Conservation (phyloP, 352 stramenopile genomes). For the Globisporangium apiculatum region DNA sequence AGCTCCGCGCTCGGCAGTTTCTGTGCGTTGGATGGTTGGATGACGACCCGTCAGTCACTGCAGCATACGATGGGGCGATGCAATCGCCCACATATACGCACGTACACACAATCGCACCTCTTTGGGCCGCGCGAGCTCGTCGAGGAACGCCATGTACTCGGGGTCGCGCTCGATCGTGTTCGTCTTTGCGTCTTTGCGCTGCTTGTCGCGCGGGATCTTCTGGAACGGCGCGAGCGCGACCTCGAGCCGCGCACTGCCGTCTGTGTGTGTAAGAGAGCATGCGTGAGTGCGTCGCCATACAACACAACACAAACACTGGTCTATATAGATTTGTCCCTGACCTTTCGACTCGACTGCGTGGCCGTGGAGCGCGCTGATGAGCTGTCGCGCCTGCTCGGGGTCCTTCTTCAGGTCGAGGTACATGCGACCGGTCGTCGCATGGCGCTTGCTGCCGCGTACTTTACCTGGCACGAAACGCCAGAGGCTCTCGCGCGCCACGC, state of each 20-base stretch:
- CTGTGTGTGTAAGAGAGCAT: not conserved
- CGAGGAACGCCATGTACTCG: constrained; percentile 68
- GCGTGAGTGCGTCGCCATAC: not conserved
- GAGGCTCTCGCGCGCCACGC: constrained; percentile 27
- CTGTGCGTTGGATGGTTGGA: constrained; percentile 13
- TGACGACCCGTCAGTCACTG: not conserved
- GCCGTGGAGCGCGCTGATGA: constrained; percentile 52
- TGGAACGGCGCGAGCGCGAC: constrained; percentile 76
- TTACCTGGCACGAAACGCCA: constrained; percentile 65
- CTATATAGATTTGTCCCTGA: not conserved
- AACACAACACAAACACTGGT: not conserved
- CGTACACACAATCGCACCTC: constrained; percentile 25
- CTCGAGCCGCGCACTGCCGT: constrained; percentile 22
- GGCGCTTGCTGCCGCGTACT: constrained; percentile 47
- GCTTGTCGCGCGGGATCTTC: constrained; percentile 75
- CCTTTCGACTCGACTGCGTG: constrained; percentile 33
- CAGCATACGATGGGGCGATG: too few species aligned
- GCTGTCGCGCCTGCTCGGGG: constrained; percentile 29
- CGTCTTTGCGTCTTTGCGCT: constrained; percentile 70
- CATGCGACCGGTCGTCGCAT: constrained; percentile 34
- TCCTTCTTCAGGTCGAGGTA: constrained; percentile 77
- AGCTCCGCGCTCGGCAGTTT: constrained; percentile 68
- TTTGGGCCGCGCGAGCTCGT: constrained; percentile 54
- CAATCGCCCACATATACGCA: too few species aligned
- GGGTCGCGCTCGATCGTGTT: constrained; percentile 67